Base-by-base conservation (phyloP, 1,284 basidiomycete species). In the Xanthoconium separans region DNA sequence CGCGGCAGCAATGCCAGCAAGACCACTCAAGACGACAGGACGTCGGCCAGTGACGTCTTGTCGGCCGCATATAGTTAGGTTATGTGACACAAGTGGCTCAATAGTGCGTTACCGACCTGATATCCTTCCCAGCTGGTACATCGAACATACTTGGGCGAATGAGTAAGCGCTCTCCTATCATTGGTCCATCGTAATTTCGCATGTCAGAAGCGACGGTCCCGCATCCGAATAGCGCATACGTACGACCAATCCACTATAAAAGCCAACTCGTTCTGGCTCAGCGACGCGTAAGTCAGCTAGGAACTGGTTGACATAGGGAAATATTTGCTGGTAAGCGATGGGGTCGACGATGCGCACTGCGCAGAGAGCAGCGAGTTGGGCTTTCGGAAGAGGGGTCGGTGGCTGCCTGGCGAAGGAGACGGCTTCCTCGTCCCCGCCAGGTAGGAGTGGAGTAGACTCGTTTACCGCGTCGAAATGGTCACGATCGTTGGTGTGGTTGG, bases 231-330 rank as follows among this genome's bases (percentile, higher is more conserved):
- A 31, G 29, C 1, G 27, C 27, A 31, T 36, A 62, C 51, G 49
- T 63, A 83, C 81, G 60, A 84, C 79, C 42, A 85, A 52, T n/a
- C 82, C 82, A 58, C 81, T 83, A 64, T 85, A 86, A 56, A 84
- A 83, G 8, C 83, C 85, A 40, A 86, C 79, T 58, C 76, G 75
- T 30, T 80, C 80, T 15, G 76, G 77, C 60, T 83, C 76, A 18
- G 82, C 81, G 29, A 86, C 63, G 50, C 77, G 73, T 11, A 87
- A 73, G 52, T 74, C 73, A 29, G 73, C 72, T 61, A 87, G 77
- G 71, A 34, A 34, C 11, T 34, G 12, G 10, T 34, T 27, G 27
- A 27, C 27, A 27, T 27, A 27, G 27, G 27, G 27, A 27, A 27
- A 27, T 27, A 27, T 27, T 68, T 80, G 75, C 7, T 80, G 78